Percentiles rank a stretch among this genome's conserved stretches.
Evolutionary conservation across 78 protist genomes (phyloP).

Genomic region (Dictyostelium purpureum): DNA sequence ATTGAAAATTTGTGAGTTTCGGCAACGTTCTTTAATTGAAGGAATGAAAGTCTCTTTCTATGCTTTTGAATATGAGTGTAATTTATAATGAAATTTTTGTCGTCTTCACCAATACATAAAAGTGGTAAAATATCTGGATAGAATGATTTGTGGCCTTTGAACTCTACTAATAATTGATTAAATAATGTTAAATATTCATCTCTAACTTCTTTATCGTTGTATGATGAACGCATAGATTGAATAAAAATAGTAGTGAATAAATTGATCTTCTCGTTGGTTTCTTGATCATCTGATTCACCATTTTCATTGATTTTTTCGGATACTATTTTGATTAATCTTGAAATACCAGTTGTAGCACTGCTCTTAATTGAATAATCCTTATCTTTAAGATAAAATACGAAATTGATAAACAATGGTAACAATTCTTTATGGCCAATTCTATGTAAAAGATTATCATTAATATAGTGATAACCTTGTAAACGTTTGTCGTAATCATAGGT

Average conservation of each 20-base stretch:
- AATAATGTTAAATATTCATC: not conserved
- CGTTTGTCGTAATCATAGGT: conserved; percentile 63
- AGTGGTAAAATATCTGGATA: conserved; percentile 27
- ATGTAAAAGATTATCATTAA: conserved; percentile 1
- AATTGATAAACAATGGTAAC: conserved; percentile 17
- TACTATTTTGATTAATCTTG: conserved; percentile 18
- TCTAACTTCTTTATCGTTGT: conserved; percentile 18
- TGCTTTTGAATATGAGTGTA: conserved; percentile 41
- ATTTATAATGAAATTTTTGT: conserved; percentile 11
- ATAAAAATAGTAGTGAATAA: not conserved
- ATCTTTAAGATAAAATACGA: conserved; percentile 5
- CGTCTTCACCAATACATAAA: not conserved
- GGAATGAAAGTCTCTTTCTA: not conserved
- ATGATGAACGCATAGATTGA: not conserved
- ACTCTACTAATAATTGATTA: not conserved
- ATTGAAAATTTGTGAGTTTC: not conserved
- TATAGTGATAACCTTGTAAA: conserved; percentile 7
- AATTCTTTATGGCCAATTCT: not conserved
- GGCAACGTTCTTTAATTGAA: not conserved
- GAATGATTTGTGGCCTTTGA: not conserved
- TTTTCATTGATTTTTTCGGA: not conserved
- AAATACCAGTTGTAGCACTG: conserved; percentile 1
- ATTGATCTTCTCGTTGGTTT: not conserved
- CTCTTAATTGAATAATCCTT: conserved; percentile 39
- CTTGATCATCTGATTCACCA: not conserved